Evolutionary conservation across 352 stramenopile genomes (phyloP), one percentile per base, ranked within the genome.

Genomic region (Phytophthora gonapodyides): DNA sequence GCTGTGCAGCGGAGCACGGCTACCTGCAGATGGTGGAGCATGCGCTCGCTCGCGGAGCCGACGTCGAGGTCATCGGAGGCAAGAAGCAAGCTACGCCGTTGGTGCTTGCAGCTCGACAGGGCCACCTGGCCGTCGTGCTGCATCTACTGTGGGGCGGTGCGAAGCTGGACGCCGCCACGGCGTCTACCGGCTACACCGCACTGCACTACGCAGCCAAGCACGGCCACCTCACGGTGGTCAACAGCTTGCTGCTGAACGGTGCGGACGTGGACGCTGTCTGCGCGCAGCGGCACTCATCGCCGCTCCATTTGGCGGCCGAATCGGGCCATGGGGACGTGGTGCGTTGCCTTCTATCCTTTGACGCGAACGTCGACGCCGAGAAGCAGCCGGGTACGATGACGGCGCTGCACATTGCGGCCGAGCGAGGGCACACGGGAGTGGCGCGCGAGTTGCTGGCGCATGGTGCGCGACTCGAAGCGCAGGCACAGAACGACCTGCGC

Each of bases 1-100:
- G 76, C 47, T 67, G 57, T 46, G 76, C 76, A 7, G 68, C 76
- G 5, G 76, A 85, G 55, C 59, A 78, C 37, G 76, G 76, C 12
- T 76, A 80, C 33, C 50, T 85, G 44, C 73, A 85, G 58, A 78
- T 85, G 62, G 76, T 71, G 2, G 76, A 85, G 55, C 76, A 81
- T 41, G 71, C 73, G 9, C 54, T 85, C 17, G 70, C 71, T 40
- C 68, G 75, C 37, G 71, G 71, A 9, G 76, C 76, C 13, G 36
- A 72, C 31, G 68, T 82, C 37, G 69, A 85, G 51, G 57, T 65
- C 11, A 41, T 71, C 17, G 58, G 62, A 33, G 69, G 52, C 3
- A 76, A 64, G 36, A 80, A 76, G 40, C 56, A 72, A 59, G 61
- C 67, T 6, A 80, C 76, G 11, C 65, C 76, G 46, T 61, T 85